These are phyloP conservation scores for Pichiaceae sp. DNA, from an alignment of 1,139 yeast species.

Conservation along the genomic window DNA sequence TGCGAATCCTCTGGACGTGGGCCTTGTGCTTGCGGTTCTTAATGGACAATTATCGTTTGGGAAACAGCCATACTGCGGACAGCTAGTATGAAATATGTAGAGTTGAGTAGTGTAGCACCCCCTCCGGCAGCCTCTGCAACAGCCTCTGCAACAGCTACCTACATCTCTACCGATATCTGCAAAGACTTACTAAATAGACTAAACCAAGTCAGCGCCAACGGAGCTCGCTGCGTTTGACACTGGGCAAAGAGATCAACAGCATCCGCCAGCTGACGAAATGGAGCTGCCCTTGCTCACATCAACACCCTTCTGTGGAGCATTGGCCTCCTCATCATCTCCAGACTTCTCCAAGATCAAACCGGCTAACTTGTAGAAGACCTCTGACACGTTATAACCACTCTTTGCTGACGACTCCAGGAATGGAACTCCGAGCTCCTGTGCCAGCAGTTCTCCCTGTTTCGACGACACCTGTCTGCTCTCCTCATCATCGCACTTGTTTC, in stretches of 20 bases:
- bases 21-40: slow-evolving; percentile 29
- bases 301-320: slow-evolving; percentile 21
- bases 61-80: slow-evolving; percentile 88
- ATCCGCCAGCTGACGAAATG: background rate
- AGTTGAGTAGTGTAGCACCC: too few species aligned
- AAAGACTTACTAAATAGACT: too few species aligned
- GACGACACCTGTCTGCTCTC: slow-evolving; percentile 67
- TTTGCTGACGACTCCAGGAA: slow-evolving; percentile 96
- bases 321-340: slow-evolving; percentile 30
- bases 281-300: slow-evolving; percentile 34
- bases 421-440: slow-evolving; percentile 81
- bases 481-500: slow-evolving; percentile 88
- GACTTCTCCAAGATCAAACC: slow-evolving; percentile 76
- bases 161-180: too few species aligned
- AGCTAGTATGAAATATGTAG: too few species aligned
- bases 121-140: too few species aligned
- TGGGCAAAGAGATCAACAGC: too few species aligned
- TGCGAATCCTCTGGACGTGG: slow-evolving; percentile 39
- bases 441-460: slow-evolving; percentile 86
- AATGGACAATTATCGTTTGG: slow-evolving; percentile 76
- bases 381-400: slow-evolving; percentile 85
- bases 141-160: too few species aligned
- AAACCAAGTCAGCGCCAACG: too few species aligned
- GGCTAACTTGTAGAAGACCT: slow-evolving; percentile 87
- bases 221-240: too few species aligned